A percentile compares a stretch with the other conserved stretches of the same genome.
Evolutionary conservation across 257 asterid species (phyloP).

Genomic region (Solanum chiquidenum): DNA sequence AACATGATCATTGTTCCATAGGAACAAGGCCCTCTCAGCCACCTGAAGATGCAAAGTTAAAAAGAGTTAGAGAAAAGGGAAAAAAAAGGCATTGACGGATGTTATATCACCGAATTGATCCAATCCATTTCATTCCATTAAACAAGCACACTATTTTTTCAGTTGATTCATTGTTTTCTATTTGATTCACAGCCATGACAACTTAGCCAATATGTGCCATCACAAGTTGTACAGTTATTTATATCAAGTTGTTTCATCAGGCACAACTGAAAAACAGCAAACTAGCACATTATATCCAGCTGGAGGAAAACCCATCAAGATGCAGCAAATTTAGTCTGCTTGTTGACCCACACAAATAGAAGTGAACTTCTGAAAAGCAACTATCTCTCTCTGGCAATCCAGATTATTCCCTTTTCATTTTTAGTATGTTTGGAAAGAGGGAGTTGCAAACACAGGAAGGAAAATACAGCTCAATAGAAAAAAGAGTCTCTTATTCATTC

Average conservation of each 20-base stretch:
- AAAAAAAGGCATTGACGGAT: not conserved
- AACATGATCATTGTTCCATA: constrained; percentile 69
- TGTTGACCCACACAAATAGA: not conserved
- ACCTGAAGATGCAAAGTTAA: constrained; percentile 30
- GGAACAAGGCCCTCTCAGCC: constrained; percentile 73
- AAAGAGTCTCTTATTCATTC: not conserved
- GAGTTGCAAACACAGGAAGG: not conserved
- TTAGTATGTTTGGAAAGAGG: not conserved
- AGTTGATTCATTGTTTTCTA: not conserved
- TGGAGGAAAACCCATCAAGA: not conserved
- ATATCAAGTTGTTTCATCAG: not conserved
- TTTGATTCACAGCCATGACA: not conserved
- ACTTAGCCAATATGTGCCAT: not conserved
- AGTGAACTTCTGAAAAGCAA: not conserved
- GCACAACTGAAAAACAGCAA: not conserved
- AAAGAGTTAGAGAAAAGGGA: not conserved
- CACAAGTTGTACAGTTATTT: not conserved
- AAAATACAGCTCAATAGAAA: not conserved
- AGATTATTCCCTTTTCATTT: not conserved
- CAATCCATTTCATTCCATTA: not conserved
- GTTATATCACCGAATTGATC: not conserved
- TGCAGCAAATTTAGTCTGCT: not conserved
- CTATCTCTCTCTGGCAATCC: not conserved
- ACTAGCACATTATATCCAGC: not conserved
- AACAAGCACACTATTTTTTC: not conserved